Evolutionary conservation across 192 early-diverging fungal genomes (phyloP), one percentile per base, ranked within the genome.

Genomic region (Coemansia sp.): DNA sequence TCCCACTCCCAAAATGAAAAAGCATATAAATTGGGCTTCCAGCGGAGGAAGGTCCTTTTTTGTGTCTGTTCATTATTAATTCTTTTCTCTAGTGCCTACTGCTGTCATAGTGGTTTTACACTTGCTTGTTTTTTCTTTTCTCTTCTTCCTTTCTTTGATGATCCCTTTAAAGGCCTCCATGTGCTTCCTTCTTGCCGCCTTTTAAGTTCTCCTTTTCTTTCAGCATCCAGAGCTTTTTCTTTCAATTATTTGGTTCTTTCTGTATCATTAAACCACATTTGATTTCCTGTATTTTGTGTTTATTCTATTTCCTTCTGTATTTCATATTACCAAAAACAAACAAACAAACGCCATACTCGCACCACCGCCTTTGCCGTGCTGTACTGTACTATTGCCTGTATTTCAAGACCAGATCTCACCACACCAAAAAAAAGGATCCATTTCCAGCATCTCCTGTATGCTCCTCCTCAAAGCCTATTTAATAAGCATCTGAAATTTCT

Each of bases 241-340:
- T 50, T 19, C 62, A 12, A 23, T 52, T 64, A 39, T 10, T 41
- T 53, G 23, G 7, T 48, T 61, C 40, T 61, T 45, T 61, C 38
- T 41, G 8, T 59, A 59, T 10, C 10, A 59, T 7, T 8, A 37
- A 62, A 43, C 11, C 9, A 56, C 44, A 45, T 23, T n/a, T 38
- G 38, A 37, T 9, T 60, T 16, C 61, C 32, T 58, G 23, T 60
- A 58, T 7, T 48, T 58, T 47, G 13, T 43, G 18, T 53, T 21
- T 53, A 53, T 58, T 58, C 7, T 53, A 53, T 58, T 58, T 32
- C 56, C 11, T 58, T 32, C 38, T 37, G 37, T 42, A n/a, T 60
- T 38, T n/a, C 13, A 60, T 18, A 52, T 38, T 40, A 59, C 19
- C 15, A 56, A 37, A 49, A 49, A 44, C 53, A 61, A 3, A 61